Conservation (phyloP, 2,329 filamentous ascomycete species). For the Ophiostoma australiae region DNA sequence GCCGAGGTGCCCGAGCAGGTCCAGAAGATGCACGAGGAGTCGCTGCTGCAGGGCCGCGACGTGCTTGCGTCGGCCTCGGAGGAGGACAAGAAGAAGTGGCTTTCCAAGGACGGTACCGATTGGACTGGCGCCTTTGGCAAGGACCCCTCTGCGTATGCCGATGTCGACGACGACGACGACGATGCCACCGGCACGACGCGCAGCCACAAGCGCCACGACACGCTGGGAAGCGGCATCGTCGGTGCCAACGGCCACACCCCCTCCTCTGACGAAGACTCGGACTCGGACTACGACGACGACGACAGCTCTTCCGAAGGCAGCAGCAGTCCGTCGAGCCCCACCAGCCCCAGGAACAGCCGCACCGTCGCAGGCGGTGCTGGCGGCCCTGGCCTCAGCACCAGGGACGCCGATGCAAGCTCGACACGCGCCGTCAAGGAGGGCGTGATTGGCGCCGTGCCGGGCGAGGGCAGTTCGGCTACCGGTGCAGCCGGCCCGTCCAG, state of each 20-base stretch:
- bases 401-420: slow-evolving; percentile 16
- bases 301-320: not conserved
- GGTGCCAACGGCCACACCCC: not conserved
- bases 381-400: slow-evolving; percentile 6
- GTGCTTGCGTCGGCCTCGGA: slow-evolving; percentile 67
- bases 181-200: slow-evolving; percentile 7
- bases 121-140: slow-evolving; percentile 81
- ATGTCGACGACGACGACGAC: slow-evolving; percentile 27
- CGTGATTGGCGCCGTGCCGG: not conserved
- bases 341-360: slow-evolving; percentile 5
- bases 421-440: not conserved
- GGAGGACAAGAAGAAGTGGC: slow-evolving; percentile 71
- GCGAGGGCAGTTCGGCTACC: not conserved
- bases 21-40: slow-evolving; percentile 74
- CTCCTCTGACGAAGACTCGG: not conserved
- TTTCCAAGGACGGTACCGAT: slow-evolving; percentile 73
- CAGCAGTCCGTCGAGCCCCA: not conserved
- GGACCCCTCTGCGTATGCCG: slow-evolving; percentile 33
- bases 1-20: slow-evolving; percentile 68
- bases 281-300: slow-evolving; percentile 7
- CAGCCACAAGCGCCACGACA: slow-evolving; percentile 16
- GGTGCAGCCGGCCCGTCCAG: not conserved
- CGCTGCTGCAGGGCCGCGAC: slow-evolving; percentile 72
- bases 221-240: slow-evolving; percentile 10
- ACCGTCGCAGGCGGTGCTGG: not conserved